Evolutionary conservation across 2,329 filamentous ascomycete genomes (phyloP), one percentile per base, ranked within the genome.

Genomic region (Coniochaeta hoffmannii): DNA sequence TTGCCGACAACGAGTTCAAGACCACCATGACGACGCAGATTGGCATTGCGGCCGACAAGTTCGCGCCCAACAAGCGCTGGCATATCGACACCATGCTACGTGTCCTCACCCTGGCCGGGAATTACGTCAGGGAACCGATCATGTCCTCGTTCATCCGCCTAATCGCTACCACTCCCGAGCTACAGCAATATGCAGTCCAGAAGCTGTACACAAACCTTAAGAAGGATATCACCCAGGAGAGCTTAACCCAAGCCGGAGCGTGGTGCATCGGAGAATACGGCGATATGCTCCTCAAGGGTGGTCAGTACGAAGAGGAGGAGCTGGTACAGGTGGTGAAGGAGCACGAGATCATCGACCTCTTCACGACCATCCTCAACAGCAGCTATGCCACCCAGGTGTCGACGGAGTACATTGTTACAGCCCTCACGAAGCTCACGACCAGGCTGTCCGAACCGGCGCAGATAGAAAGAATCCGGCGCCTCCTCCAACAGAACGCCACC

Each of bases 211-310:
- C 86, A 19, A 89, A 88, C 58, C 76, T 99, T 55, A 96, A 94
- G 70, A 94, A 96, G 62, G 94, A 99, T 64, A 97, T 99, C 64
- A 97, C 93, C 1, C 94, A 99, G 69, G 95, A 99, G 72, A 95
- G 91, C 60, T 75, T 99, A 60, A 97, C 91, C 9, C 82, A 97
- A 59, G 91, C 93, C 52, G 94, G 90, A 35, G 88, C 94, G 7
- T 99, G 94, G 94, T 95, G 94, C 54, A 96, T 99, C 69, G 94
- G 95, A 66, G 94, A 99, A 73, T 99, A 92, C 66, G 93, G 90
- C 12, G 94, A 99, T 70, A 83, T 88, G 19, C 78, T 99, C n/a
- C 78, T 99, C 34, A 83, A 83, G 58, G 92, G 92, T 34, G 92
- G 92, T 1, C 88, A 94, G 64, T 96, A 95, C 62, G 93, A 97